A percentile compares a stretch with the other conserved stretches of the same genome.
Conservation (phyloP, 805 yeast species). For the Millerozyma miso region DNA sequence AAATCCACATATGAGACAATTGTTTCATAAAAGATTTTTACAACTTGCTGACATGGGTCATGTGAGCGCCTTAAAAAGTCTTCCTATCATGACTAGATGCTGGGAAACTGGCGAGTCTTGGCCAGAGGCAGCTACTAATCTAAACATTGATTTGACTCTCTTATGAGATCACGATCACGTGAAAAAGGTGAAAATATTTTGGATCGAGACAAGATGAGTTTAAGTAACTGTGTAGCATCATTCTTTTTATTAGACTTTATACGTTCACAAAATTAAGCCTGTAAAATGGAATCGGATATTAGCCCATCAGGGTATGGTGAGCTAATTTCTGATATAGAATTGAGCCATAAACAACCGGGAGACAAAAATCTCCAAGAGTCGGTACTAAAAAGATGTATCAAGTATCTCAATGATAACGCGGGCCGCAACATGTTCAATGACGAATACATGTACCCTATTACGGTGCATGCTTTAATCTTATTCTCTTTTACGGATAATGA, state of each 20-base stretch:
- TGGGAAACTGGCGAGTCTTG: constrained; percentile 54
- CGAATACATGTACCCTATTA: constrained; percentile 40
- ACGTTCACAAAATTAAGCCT: not conserved
- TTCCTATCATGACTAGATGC: constrained; percentile 45
- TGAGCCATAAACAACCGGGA: constrained; percentile 23
- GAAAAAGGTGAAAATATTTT: not conserved
- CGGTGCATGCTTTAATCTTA: constrained; percentile 52
- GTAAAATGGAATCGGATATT: not conserved
- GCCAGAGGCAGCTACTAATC: constrained; percentile 41
- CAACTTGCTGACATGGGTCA: constrained; percentile 41
- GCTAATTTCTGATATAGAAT: constrained; percentile 19
- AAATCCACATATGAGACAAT: constrained; percentile 29
- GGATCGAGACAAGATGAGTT: not conserved
- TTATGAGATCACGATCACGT: constrained; percentile 18
- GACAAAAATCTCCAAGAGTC: constrained; percentile 23
- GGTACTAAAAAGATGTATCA: constrained; percentile 21
- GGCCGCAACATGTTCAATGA: constrained; percentile 57
- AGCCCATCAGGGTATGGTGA: constrained; percentile 19
- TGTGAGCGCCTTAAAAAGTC: constrained; percentile 41
- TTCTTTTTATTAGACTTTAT: not conserved
- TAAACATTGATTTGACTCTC: constrained; percentile 43
- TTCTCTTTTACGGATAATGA: constrained; percentile 55
- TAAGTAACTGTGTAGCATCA: not conserved
- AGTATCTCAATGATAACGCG: constrained; percentile 16
- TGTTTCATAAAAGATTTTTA: constrained; percentile 37